Evolutionary conservation across 2,329 filamentous ascomycete species (phyloP), one percentile per base, ranked within the genome.

Genomic region (Annulohypoxylon truncatum): DNA sequence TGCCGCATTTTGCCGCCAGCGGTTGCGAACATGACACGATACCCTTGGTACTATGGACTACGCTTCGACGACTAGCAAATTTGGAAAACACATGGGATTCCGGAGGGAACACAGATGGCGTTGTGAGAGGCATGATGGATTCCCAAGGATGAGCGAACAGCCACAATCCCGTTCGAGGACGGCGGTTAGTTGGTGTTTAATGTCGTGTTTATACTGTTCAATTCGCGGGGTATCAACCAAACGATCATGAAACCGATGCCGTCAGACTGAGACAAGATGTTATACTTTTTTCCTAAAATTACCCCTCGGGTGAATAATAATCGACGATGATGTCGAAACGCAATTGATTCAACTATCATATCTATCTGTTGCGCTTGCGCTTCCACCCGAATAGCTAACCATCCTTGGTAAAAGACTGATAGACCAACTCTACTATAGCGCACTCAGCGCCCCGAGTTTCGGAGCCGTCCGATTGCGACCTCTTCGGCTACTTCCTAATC

Each of bases 1-100:
- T 87, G 20, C 96, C 96, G 65, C 94, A 96, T 79, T 92, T 92
- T 22, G 92, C 91, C 4, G 96, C 96, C 59, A 98, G 83, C 12
- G 96, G 94, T 78, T 98, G 95, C 1, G 93, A 92, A 77, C 92
- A 96, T 9, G 94, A 87, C 50, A 98, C 92, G 62, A 98, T 97
- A 47, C 94, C 95, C 74, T 94, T 91, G 4, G 92, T 94, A 78
- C 93, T 97, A 78, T 98, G 94, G 10, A 98, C 93, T 10, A 97
- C 94, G 73, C 95, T 97, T 68, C 96, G 85, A 38, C 95, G 88
- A 72, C 93, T 96, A 8, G 92, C 79, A 76, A 93, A 95, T 67
- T 87, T 85, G 66, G 84, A 81, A 74, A 92, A 89, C 61, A 82
- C 79, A 51, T 76, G 76, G 55, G 82, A 80, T 20, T 79, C 75